Conservation (phyloP, 139 green algal genomes). For the Micromonas commoda region DNA sequence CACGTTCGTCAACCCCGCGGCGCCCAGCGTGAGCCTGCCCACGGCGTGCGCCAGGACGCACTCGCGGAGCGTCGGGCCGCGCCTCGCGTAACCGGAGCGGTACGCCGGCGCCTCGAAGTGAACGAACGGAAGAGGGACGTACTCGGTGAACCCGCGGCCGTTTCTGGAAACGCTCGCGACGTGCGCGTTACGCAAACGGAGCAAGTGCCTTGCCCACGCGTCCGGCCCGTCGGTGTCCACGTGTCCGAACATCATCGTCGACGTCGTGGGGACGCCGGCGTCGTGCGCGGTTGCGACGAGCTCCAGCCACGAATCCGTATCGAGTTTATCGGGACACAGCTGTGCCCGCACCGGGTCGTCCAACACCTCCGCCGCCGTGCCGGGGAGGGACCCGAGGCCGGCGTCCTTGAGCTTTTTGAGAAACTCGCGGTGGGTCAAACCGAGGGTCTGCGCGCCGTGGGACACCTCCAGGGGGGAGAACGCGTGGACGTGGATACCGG, state of each 20-base stretch:
- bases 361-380: slow-evolving; percentile 84
- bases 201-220: slow-evolving; percentile 66
- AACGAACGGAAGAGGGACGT: slow-evolving; percentile 90
- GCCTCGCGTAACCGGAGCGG: slow-evolving; percentile 48
- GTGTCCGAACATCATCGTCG: slow-evolving; percentile 87
- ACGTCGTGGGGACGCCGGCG: slow-evolving; percentile 69
- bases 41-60: slow-evolving; percentile 75
- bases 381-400: slow-evolving; percentile 70
- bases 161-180: slow-evolving; percentile 4
- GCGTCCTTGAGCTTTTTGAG: slow-evolving; percentile 49
- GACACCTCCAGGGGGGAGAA: slow-evolving; percentile 70
- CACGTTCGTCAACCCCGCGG: slow-evolving; percentile 35
- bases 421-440: slow-evolving; percentile 38
- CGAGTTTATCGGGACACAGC: slow-evolving; percentile 85
- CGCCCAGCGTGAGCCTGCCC: slow-evolving; percentile 34
- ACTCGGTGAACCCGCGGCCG: slow-evolving; percentile 71
- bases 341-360: slow-evolving; percentile 52
- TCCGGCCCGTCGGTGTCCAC: slow-evolving; percentile 44
- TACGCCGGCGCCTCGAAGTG: slow-evolving; percentile 84
- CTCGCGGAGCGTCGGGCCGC: slow-evolving; percentile 72
- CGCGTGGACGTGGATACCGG: slow-evolving; percentile 79
- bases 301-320: slow-evolving; percentile 46
- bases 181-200: slow-evolving; percentile 54
- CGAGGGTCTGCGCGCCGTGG: slow-evolving; percentile 42
- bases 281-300: slow-evolving; percentile 62